A percentile compares a stretch with the other conserved stretches of the same genome.
phyloP scores from a whole-genome alignment of 108 stramenopile species.

The Cylindrotheca closterium region DNA sequence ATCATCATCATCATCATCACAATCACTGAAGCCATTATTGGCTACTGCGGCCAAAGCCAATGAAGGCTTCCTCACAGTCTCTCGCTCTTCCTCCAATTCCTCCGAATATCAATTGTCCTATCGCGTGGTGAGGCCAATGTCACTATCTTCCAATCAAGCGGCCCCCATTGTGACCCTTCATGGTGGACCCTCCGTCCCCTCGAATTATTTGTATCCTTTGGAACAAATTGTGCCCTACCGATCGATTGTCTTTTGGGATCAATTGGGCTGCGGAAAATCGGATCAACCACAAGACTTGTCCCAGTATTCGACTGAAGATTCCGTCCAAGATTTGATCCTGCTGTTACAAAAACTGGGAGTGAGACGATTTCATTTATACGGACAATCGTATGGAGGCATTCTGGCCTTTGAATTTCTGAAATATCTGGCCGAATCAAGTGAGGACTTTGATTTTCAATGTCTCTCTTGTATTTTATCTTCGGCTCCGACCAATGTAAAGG shows the following conservation, averaged over 20 bases:
- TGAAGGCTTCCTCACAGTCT: not conserved
- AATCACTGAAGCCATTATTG: too few species aligned
- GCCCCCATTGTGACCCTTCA: slow-evolving; percentile 55
- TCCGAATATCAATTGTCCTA: not conserved
- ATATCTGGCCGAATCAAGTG: slow-evolving; percentile 12
- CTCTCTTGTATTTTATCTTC: slow-evolving; percentile 52
- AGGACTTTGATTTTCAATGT: slow-evolving; percentile 17
- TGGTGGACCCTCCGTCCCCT: slow-evolving; percentile 68
- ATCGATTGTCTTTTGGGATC: slow-evolving; percentile 67
- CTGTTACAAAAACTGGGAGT: slow-evolving; percentile 42
- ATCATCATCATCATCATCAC: too few species aligned
- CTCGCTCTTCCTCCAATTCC: not conserved
- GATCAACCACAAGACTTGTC: slow-evolving; percentile 37
- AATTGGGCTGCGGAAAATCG: slow-evolving; percentile 62
- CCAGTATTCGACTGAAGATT: slow-evolving; percentile 42
- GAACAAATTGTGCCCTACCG: slow-evolving; percentile 42
- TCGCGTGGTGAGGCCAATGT: not conserved
- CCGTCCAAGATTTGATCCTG: slow-evolving; percentile 49
- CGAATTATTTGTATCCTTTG: slow-evolving; percentile 58
- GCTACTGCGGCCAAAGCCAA: not conserved
- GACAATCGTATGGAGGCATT: slow-evolving; percentile 64
- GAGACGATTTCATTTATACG: slow-evolving; percentile 61
- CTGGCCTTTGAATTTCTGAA: slow-evolving; percentile 68
- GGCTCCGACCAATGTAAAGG: slow-evolving; percentile 38
- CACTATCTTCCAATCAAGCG: not conserved